Base-by-base conservation (phyloP, 768 basidiomycete species). In the Phylloporus sp. region DNA sequence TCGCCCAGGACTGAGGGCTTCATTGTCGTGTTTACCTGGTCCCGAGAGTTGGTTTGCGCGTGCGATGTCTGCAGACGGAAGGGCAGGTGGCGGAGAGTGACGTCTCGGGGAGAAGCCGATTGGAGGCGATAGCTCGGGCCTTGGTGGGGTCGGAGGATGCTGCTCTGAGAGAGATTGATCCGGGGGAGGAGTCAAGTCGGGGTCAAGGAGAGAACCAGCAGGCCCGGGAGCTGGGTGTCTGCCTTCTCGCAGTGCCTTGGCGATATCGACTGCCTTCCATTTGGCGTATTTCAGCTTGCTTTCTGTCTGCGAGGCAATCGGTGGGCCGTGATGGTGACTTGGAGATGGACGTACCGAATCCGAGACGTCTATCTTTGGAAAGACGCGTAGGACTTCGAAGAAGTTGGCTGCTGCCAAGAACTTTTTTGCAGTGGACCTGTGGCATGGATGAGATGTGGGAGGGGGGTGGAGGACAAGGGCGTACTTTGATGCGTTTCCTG, bases 201-300 rank as follows among this genome's bases (percentile, higher is more conserved):
- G 55, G 41, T 61, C 58, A 10, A 60, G 33, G 2, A 64, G 43
- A 35, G 65, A 72, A 42, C 76, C 81, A 38, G 86, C 81, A 48
- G 90, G 86, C 2, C 90, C 95, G 2, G 93, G 79, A 2, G 72
- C 69, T 9, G 95, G 93, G 55, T 76, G 80, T 18, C 88, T 79
- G 5, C 96, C 94, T 65, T 97, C 95, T n/a, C 94, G 82, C 61
- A 93, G 79, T 1, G 95, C 93, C 65, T 90, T 97, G 15, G 90
- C 82, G 17, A 98, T 93, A 52, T 96, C 92, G 11, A 87, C 85
- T 29, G 95, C 95, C 65, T 97, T 97, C 94, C 96, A 99, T 65
- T 96, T 91, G 5, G 93, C 80, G 68, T 98, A 99, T 46, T 81
- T 83, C 28, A 95, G 80, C 67, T 96, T 98, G 52, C 87, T 87